A percentile compares a stretch with the other conserved stretches of the same genome.
These are phyloP conservation scores for Hypoxylon fuscum DNA, from an alignment of 495 filamentous ascomycete species.

Conservation along the genomic window DNA sequence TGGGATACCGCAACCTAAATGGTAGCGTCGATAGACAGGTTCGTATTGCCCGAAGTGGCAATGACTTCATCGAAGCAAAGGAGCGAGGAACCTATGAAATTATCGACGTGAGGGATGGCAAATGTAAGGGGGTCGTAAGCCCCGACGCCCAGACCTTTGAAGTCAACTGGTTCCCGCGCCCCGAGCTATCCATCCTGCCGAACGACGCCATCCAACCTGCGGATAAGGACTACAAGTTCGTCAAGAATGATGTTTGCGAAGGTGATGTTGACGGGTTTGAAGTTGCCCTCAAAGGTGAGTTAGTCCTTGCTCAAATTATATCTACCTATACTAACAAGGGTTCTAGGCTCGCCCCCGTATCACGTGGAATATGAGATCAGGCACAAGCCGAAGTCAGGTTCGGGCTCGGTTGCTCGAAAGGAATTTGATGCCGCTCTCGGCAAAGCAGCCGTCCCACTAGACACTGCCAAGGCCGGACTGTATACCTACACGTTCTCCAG, in stretches of 20 bases:
- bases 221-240: conserved; percentile 57
- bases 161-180: conserved; percentile 83
- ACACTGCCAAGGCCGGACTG: conserved; percentile 79
- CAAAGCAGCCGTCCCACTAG: conserved; percentile 78
- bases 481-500: conserved; percentile 88
- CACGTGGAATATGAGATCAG: conserved; percentile 81
- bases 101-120: conserved; percentile 74
- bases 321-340: conserved; percentile 20
- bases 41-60: conserved; percentile 66
- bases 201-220: conserved; percentile 62
- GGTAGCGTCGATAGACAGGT: conserved; percentile 54
- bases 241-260: conserved; percentile 88
- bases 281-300: conserved; percentile 75
- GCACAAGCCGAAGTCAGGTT: conserved; percentile 69
- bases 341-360: conserved; percentile 77
- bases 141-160: conserved; percentile 75
- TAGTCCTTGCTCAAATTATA: background rate
- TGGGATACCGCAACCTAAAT: conserved; percentile 75
- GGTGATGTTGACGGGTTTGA: conserved; percentile 91
- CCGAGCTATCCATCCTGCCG: conserved; percentile 72
- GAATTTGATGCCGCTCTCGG: conserved; percentile 76
- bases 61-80: conserved; percentile 73
- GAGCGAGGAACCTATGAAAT: conserved; percentile 81
- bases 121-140: conserved; percentile 83
- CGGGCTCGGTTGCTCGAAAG: conserved; percentile 66